Base-by-base conservation (phyloP, 2,329 filamentous ascomycete genomes). In the Scopulariopsis brevicaulis region DNA sequence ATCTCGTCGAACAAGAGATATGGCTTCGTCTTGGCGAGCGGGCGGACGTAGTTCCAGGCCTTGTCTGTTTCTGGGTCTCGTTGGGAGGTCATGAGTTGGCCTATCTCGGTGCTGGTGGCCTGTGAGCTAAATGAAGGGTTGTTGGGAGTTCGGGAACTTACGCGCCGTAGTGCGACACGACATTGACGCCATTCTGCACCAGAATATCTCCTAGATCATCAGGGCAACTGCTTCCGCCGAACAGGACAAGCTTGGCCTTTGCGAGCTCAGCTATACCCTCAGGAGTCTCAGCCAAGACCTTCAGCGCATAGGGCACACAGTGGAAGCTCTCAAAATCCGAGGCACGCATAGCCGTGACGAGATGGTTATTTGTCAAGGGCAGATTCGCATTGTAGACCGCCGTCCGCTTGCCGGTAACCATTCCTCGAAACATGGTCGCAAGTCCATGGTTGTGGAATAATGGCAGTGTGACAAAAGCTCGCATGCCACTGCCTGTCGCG, bases 231-330 rank as follows among this genome's bases (percentile, higher is more conserved):
- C 77, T 79, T 1, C 79, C 79, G 12, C 74, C 78, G 52, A 74
- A 79, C 60, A 77, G 70, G 25, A 82, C 77, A 3, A 77, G 64
- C 54, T 76, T 72, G 28, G 74, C 69, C 15, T 66, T 68, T 11
- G 67, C 68, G 43, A 82, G 65, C 12, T 67, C 67, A 4, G 72
- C 65, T 7, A 81, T 71, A 0, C 81, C 82, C 12, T 76, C 73
- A 1, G 75, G 68, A 0, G 75, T 75, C 64, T 85, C 82, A 0
- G 76, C 74, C 0, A 85, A 70, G 1, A 85, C 68, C 61, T 83
- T 82, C 46, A 85, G 65, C 0, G 77, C 74, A 60, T 84, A 84
- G 0, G 82, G 82, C 2, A 85, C 82, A 25, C 71, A 74, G 60
- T 81, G 77, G 55, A 83, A 73, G 46, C 78, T 73, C 55, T 83